Base-by-base conservation (phyloP, 192 early-diverging fungal species). In the Backusella tuberculispora region DNA sequence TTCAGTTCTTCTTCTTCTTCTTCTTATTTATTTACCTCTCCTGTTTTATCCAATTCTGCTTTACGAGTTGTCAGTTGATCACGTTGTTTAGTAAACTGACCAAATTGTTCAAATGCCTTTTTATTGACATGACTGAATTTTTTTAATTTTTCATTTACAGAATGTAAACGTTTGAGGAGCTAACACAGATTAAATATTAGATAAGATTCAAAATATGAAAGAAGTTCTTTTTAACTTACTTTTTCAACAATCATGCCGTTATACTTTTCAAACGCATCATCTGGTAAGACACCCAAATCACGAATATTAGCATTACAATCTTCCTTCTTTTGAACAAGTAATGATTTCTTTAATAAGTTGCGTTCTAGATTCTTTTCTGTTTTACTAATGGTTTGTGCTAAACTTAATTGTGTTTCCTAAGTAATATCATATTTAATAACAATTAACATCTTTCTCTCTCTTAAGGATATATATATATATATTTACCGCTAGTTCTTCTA, bases 31-130 rank as follows among this genome's bases (percentile, higher is more conserved):
- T 41, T 37, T 73, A 90, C 89, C 73, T 81, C 81, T 8, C 88
- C 87, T 26, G 96, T 94, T 65, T 88, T 88, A 81, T 98, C 95
- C 56, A 98, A 82, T 82, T 99, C 98, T 21, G 86, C 85, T 78
- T 95, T 97, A 60, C 97, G 87, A 74, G 92, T 83, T 42, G 87
- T 86, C 40, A 99, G 90, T 44, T 88, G 80, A 64, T 96, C 95
- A 14, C 92, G 88, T 75, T 98, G 97, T 73, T 93, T 91, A 3
- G 95, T 96, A 80, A 98, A 99, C 76, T 94, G 95, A 75, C 82
- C 89, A 77, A 94, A 98, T 84, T 99, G 98, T 86, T 99, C 98
- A 83, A 96, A 96, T 0, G 98, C 98, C 82, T 98, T 97, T 79
- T 97, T 99, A 88, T 99, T 99, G 72, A 99, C 95, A 74, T 97